Percentiles rank a stretch among this genome's conserved stretches.
Evolutionary conservation across 2,329 filamentous ascomycete species (phyloP).

Genomic region (Colletotrichum scovillei): DNA sequence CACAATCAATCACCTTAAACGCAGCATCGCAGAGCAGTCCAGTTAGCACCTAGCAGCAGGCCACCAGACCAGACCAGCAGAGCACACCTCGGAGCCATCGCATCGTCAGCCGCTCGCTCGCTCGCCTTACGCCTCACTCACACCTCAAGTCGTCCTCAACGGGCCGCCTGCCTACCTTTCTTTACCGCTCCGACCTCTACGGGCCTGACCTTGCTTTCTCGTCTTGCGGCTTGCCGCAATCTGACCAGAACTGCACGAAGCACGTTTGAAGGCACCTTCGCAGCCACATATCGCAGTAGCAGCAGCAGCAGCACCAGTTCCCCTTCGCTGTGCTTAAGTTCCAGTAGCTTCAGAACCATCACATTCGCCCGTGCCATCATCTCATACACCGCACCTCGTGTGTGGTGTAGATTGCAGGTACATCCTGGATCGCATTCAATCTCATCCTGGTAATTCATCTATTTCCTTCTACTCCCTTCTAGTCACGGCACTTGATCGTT

Average conservation of each 20-base stretch:
- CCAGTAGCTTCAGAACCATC: neutral
- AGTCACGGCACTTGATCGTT: neutral
- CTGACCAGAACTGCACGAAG: neutral
- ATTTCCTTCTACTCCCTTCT: neutral
- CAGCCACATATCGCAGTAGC: neutral
- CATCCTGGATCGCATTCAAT: constrained; percentile 22
- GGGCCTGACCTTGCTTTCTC: neutral
- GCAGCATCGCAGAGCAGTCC: neutral
- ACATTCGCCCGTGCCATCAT: neutral
- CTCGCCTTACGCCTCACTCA: too few species aligned
- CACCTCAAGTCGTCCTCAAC: too few species aligned
- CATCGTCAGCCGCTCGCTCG: neutral
- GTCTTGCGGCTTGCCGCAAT: neutral
- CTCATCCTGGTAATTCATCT: constrained; percentile 28
- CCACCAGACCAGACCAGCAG: too few species aligned
- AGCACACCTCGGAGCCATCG: neutral
- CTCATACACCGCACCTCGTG: constrained; percentile 28
- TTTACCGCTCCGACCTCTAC: neutral
- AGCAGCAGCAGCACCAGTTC: neutral
- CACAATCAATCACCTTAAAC: neutral
- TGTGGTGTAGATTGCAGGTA: constrained; percentile 31
- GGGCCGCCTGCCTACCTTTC: neutral
- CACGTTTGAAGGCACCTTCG: neutral
- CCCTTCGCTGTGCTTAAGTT: neutral
- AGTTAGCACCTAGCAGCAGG: neutral